phyloP scores from a whole-genome alignment of 31 red algal genomes.

The Odonthalia washingtoniensis region DNA sequence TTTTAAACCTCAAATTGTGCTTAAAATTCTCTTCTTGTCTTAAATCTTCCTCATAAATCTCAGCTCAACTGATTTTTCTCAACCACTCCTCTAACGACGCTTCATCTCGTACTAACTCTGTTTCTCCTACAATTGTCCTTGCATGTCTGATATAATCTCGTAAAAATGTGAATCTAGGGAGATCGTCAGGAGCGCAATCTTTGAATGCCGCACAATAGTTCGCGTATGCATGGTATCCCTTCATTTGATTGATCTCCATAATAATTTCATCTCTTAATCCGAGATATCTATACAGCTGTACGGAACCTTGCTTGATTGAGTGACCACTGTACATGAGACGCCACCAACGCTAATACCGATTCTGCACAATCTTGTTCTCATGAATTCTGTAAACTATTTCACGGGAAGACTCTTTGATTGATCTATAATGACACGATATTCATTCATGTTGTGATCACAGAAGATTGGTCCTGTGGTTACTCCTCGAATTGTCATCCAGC shows the following conservation, averaged over 20 bases:
- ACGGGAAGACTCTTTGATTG: neutral
- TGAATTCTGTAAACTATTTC: conserved; percentile 14
- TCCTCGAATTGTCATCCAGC: conserved; percentile 11
- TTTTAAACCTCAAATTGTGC: too few species aligned
- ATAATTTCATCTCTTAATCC: too few species aligned
- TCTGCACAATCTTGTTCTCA: neutral
- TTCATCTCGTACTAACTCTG: neutral
- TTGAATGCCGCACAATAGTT: conserved; percentile 48
- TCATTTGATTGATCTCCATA: conserved; percentile 46
- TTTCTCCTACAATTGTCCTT: neutral
- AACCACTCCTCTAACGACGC: neutral
- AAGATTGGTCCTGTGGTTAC: neutral
- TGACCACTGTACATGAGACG: conserved; percentile 29
- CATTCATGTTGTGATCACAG: neutral
- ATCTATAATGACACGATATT: neutral
- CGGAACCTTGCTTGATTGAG: conserved; percentile 34
- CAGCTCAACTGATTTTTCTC: neutral
- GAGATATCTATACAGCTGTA: conserved; percentile 38
- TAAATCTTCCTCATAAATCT: too few species aligned
- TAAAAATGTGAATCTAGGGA: conserved; percentile 28
- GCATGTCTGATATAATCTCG: conserved; percentile 1
- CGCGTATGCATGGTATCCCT: conserved; percentile 14
- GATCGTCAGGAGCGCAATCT: conserved; percentile 10
- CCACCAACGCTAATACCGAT: conserved; percentile 13
- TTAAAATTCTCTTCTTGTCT: too few species aligned